phyloP scores from a whole-genome alignment of 768 basidiomycete species.

The Kwoniella dendrophila region DNA sequence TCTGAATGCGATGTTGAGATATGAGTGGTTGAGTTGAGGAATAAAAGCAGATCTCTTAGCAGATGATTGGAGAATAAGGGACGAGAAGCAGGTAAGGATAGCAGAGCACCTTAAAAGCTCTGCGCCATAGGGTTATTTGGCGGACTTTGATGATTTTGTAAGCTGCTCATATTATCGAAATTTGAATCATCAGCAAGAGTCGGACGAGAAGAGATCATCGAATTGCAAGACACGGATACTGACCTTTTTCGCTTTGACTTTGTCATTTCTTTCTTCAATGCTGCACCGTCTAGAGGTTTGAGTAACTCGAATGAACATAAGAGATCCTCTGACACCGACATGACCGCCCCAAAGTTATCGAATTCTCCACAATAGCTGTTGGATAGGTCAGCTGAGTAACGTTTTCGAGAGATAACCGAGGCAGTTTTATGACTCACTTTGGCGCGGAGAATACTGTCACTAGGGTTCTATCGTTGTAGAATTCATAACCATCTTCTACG shows the following conservation, averaged over 20 bases:
- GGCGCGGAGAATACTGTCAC: constrained; percentile 99
- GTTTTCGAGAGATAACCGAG: neutral
- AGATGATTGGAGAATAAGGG: too few species aligned
- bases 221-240: constrained; percentile 27
- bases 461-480: constrained; percentile 97
- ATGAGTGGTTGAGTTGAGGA: too few species aligned
- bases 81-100: too few species aligned
- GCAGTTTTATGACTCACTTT: constrained; percentile 66
- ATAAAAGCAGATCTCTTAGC: too few species aligned
- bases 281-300: constrained; percentile 91
- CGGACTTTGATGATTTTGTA: constrained; percentile 57
- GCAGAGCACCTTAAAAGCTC: constrained; percentile 48
- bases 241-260: constrained; percentile 98
- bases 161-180: constrained; percentile 26
- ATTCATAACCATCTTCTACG: constrained; percentile 94
- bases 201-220: neutral
- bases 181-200: neutral
- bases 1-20: too few species aligned
- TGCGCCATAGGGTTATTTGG: constrained; percentile 55
- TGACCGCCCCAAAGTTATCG: constrained; percentile 57
- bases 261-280: constrained; percentile 96
- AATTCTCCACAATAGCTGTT: constrained; percentile 57
- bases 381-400: neutral
- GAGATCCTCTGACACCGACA: constrained; percentile 92
- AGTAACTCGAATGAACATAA: constrained; percentile 96